Percentiles rank a stretch among this genome's conserved stretches.
These are phyloP conservation scores for Dryas alaskensis DNA, from an alignment of 306 rosid genomes.

Conservation along the genomic window DNA sequence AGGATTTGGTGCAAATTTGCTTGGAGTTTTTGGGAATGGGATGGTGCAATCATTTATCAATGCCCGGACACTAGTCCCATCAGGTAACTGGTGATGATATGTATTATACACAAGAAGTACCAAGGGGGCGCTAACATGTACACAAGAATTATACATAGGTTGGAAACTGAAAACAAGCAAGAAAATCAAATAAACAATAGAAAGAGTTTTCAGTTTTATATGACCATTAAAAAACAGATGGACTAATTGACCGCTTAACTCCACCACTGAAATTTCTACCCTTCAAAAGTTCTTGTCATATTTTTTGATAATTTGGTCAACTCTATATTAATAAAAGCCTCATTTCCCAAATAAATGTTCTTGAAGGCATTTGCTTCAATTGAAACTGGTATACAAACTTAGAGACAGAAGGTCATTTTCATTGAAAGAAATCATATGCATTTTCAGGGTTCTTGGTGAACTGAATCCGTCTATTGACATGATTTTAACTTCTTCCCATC, in stretches of 20 bases:
- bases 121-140: not conserved
- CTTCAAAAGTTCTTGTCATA: not conserved
- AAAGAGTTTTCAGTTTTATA: not conserved
- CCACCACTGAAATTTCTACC: not conserved
- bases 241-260: not conserved
- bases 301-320: not conserved
- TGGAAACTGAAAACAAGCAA: not conserved
- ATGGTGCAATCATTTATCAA: constrained; percentile 83
- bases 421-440: constrained; percentile 18
- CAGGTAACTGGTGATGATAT: constrained; percentile 40
- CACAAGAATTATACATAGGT: not conserved
- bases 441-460: constrained; percentile 27
- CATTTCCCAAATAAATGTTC: not conserved
- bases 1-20: constrained; percentile 93
- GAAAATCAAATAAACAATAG: not conserved
- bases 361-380: not conserved
- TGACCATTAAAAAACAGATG: not conserved
- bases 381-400: constrained; percentile 13
- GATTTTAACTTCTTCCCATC: constrained; percentile 28
- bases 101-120: not conserved
- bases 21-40: constrained; percentile 87
- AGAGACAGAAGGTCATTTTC: not conserved
- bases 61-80: constrained; percentile 64
- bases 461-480: constrained; percentile 30
- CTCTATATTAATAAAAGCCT: not conserved